Conservation (phyloP, 495 filamentous ascomycete genomes). For the Penicillium cataractarum region DNA sequence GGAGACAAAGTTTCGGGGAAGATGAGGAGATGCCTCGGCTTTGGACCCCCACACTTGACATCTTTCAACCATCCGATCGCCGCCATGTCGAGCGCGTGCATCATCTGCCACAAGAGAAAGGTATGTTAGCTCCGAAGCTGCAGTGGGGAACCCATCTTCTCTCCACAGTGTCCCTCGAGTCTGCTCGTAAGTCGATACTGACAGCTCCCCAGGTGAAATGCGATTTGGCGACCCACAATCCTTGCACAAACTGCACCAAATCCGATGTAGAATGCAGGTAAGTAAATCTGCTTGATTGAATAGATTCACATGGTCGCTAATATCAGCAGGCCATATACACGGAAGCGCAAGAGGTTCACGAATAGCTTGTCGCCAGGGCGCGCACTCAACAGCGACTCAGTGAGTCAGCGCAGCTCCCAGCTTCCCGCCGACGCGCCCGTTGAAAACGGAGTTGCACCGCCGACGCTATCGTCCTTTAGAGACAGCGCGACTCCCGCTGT, state of each 20-base stretch:
- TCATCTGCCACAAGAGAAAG: slow-evolving; percentile 38
- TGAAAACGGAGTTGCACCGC: slow-evolving; percentile 9
- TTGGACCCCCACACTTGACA: slow-evolving; percentile 18
- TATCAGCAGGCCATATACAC: slow-evolving; percentile 27
- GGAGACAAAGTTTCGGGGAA: slow-evolving; percentile 6
- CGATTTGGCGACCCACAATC: slow-evolving; percentile 33
- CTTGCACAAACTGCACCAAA: slow-evolving; percentile 36
- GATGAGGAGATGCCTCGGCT: slow-evolving; percentile 23
- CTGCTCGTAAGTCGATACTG: background rate
- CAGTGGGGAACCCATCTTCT: background rate
- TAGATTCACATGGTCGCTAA: background rate
- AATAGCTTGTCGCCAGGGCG: slow-evolving; percentile 34
- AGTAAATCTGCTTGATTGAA: slow-evolving; percentile 3
- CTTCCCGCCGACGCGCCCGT: slow-evolving; percentile 22
- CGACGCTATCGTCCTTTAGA: slow-evolving; percentile 9
- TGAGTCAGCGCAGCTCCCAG: slow-evolving; percentile 29
- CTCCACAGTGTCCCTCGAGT: background rate
- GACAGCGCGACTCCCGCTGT: slow-evolving; percentile 5
- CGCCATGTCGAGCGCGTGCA: slow-evolving; percentile 34
- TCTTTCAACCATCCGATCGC: slow-evolving; percentile 20
- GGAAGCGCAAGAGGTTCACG: slow-evolving; percentile 36
- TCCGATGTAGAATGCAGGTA: slow-evolving; percentile 35
- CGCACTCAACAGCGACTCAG: slow-evolving; percentile 17
- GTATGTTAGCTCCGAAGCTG: slow-evolving; percentile 10
- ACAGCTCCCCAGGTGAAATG: slow-evolving; percentile 29